Evolutionary conservation across 345 rosid species (phyloP).

Genomic region (Citrus glauca): DNA sequence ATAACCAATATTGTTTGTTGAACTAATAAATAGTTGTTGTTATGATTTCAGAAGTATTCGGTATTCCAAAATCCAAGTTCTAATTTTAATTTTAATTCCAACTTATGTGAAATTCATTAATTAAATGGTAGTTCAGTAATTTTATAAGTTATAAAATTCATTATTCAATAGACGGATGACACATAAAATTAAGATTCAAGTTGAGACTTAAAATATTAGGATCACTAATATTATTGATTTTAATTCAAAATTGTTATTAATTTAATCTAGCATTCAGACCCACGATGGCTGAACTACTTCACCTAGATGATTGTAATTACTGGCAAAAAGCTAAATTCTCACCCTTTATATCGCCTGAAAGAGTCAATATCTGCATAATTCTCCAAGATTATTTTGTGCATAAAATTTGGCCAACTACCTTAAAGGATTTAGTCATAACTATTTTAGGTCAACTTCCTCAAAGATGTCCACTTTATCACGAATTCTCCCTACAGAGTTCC

Average conservation of each 20-base stretch:
- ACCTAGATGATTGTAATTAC: not conserved
- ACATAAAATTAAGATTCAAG: too few species aligned
- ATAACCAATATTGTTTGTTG: not conserved
- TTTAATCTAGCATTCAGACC: not conserved
- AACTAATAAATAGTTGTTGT: too few species aligned
- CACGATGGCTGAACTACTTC: not conserved
- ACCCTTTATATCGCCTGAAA: not conserved
- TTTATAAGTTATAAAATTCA: too few species aligned
- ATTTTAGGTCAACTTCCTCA: not conserved
- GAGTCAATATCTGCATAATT: not conserved
- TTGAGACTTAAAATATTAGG: fast-evolving
- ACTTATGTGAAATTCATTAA: too few species aligned
- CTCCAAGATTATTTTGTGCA: not conserved
- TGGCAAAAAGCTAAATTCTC: not conserved
- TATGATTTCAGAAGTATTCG: fast-evolving
- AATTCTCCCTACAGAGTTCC: too few species aligned
- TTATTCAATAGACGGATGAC: too few species aligned
- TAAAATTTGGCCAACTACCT: not conserved
- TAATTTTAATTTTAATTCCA: too few species aligned
- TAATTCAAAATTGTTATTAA: not conserved
- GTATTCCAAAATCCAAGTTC: too few species aligned
- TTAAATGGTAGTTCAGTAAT: too few species aligned
- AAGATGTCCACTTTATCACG: too few species aligned
- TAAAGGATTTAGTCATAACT: not conserved
- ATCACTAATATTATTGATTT: too few species aligned